Percentiles rank a stretch among this genome's conserved stretches.
phyloP scores from a whole-genome alignment of 345 rosid species.

The Bruguiera sexangula region DNA sequence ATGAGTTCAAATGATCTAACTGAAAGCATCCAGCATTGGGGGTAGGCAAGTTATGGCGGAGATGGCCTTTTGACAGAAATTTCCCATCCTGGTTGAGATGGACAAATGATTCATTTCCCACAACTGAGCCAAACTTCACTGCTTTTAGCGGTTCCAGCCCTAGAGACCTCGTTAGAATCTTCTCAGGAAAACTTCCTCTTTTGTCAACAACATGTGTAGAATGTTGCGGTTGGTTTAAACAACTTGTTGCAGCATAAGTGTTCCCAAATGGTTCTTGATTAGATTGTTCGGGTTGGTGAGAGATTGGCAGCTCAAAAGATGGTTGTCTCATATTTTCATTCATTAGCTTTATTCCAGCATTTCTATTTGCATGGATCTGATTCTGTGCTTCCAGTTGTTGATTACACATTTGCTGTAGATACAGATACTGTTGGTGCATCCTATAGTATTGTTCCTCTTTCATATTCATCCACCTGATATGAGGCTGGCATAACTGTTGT shows the following conservation, averaged over 20 bases:
- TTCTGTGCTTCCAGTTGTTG: conserved; percentile 35
- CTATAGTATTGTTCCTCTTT: conserved; percentile 48
- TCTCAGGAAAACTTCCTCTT: conserved; percentile 49
- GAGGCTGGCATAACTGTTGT: conserved; percentile 37
- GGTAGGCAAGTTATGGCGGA: conserved; percentile 30
- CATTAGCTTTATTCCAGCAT: conserved; percentile 25
- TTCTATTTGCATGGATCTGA: conserved; percentile 35
- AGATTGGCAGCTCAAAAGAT: conserved; percentile 37
- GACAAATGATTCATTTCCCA: conserved; percentile 37
- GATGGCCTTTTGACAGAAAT: conserved; percentile 38
- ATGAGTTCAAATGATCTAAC: conserved; percentile 34
- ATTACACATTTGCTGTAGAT: conserved; percentile 44
- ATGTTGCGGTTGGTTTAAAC: conserved; percentile 32
- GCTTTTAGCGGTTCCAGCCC: conserved; percentile 45
- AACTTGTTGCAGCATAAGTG: conserved; percentile 33
- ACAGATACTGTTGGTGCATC: conserved; percentile 42
- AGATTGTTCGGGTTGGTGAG: conserved; percentile 40
- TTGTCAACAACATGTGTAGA: conserved; percentile 33
- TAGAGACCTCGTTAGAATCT: conserved; percentile 57
- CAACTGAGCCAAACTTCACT: conserved; percentile 43
- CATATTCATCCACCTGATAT: conserved; percentile 40
- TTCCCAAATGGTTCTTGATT: conserved; percentile 46
- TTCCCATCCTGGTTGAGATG: conserved; percentile 41
- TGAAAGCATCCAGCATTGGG: conserved; percentile 34
- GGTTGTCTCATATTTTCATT: conserved; percentile 40